Evolutionary conservation across 2,329 filamentous ascomycete species (phyloP).

Genomic region (Cadophora gregata): DNA sequence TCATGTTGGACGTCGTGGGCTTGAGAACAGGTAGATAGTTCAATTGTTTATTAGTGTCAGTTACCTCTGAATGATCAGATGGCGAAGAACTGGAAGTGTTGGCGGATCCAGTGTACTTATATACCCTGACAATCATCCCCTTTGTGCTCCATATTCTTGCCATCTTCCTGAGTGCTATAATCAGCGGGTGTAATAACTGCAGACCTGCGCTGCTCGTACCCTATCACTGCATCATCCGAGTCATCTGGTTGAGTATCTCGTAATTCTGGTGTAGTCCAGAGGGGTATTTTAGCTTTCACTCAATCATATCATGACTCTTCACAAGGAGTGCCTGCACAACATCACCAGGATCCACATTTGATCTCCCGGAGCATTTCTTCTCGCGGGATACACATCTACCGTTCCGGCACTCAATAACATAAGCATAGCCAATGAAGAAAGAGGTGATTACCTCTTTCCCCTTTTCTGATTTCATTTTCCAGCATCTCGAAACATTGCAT

Average conservation of each 20-base stretch:
- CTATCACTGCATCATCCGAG: not conserved
- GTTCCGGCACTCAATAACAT: not conserved
- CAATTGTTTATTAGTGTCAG: not conserved
- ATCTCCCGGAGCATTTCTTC: not conserved
- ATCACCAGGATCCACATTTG: not conserved
- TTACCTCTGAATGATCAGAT: not conserved
- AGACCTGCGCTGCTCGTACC: not conserved
- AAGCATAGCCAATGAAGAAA: not conserved
- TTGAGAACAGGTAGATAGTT: not conserved
- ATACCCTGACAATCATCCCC: not conserved
- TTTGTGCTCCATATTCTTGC: not conserved
- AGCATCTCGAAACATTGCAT: not conserved
- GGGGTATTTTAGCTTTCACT: not conserved
- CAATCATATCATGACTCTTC: not conserved
- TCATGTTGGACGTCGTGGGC: constrained; percentile 13
- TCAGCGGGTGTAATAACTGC: not conserved
- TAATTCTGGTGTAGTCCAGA: not conserved
- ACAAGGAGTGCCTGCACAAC: not conserved
- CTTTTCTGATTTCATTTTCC: not conserved
- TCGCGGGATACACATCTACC: not conserved
- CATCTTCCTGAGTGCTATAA: not conserved
- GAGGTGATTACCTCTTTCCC: not conserved
- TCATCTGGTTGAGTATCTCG: not conserved
- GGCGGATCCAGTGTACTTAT: not conserved
- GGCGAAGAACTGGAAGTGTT: not conserved